Evolutionary conservation across 2,329 filamentous ascomycete genomes (phyloP).

Genomic region (Rhinocladiella mackenziei): DNA sequence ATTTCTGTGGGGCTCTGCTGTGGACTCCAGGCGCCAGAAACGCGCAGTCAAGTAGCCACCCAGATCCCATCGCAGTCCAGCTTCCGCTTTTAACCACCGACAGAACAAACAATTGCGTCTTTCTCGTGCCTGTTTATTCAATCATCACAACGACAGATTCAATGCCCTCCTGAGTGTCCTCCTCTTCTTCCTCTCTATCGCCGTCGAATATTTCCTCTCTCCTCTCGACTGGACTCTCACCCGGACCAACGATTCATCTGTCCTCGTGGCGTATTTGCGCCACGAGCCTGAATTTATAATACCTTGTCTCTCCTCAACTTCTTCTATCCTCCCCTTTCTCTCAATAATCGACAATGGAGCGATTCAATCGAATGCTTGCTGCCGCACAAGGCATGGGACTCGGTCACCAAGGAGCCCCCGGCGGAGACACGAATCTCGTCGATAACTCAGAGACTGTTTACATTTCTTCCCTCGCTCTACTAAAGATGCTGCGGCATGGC

Average conservation of each 20-base stretch:
- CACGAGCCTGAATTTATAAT: conserved; percentile 1
- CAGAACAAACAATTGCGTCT: neutral
- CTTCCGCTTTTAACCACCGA: conserved; percentile 2
- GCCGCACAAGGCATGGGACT: conserved; percentile 60
- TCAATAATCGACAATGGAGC: conserved; percentile 64
- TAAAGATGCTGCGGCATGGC: conserved; percentile 98
- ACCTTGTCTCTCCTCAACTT: neutral
- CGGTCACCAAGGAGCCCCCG: conserved; percentile 51
- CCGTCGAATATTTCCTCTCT: no score
- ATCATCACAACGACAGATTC: no score
- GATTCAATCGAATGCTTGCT: conserved; percentile 82
- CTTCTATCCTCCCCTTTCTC: neutral
- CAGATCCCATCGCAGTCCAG: no score
- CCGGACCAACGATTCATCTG: no score
- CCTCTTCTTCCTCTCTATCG: no score
- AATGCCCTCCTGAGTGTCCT: no score
- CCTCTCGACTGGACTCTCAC: no score
- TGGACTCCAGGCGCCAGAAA: conserved; percentile 3
- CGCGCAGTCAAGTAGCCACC: no score
- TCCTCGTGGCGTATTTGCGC: conserved; percentile 1
- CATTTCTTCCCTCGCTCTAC: conserved; percentile 91
- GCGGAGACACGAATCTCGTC: conserved; percentile 82
- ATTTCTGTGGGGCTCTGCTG: no score
- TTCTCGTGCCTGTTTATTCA: neutral
- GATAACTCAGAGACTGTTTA: conserved; percentile 99